A percentile compares a stretch with the other conserved stretches of the same genome.
Evolutionary conservation across 306 rosid genomes (phyloP).

Genomic region (Heteromeles arbutifolia): DNA sequence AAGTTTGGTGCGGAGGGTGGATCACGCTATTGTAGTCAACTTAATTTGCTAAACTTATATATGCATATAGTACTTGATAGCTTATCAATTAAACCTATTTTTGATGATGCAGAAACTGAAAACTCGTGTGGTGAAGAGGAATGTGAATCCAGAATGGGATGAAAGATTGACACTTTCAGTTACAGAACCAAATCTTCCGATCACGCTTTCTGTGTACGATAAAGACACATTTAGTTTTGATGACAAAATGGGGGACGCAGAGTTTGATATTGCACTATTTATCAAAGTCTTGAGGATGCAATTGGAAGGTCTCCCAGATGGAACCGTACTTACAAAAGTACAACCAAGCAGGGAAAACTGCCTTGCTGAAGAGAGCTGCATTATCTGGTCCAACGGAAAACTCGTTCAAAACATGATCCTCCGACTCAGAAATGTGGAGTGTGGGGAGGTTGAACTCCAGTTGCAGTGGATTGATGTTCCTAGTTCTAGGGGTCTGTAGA

Average conservation of each 20-base stretch:
- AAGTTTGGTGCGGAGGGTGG: background rate
- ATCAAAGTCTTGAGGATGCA: conserved; percentile 40
- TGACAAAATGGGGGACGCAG: conserved; percentile 90
- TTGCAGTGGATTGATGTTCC: conserved; percentile 73
- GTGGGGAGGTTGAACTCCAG: conserved; percentile 69
- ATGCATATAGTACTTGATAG: background rate
- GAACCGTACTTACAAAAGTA: conserved; percentile 44
- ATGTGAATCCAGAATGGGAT: conserved; percentile 78
- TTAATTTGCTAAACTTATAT: background rate
- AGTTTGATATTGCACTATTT: conserved; percentile 46
- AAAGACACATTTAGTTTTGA: conserved; percentile 57
- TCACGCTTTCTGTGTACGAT: conserved; percentile 64
- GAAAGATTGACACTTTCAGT: conserved; percentile 72
- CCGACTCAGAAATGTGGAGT: conserved; percentile 69
- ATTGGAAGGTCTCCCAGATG: conserved; percentile 30
- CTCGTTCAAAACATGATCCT: conserved; percentile 57
- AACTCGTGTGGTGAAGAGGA: conserved; percentile 57
- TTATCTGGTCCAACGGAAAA: conserved; percentile 44
- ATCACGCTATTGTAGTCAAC: background rate
- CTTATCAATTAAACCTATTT: background rate
- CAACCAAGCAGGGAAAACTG: conserved; percentile 55
- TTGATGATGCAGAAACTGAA: conserved; percentile 52
- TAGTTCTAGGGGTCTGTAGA: conserved; percentile 40
- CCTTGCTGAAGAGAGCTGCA: conserved; percentile 64
- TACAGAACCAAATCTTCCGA: conserved; percentile 48